phyloP scores from a whole-genome alignment of 2,329 filamentous ascomycete species.

The Ampelomyces quisqualis region DNA sequence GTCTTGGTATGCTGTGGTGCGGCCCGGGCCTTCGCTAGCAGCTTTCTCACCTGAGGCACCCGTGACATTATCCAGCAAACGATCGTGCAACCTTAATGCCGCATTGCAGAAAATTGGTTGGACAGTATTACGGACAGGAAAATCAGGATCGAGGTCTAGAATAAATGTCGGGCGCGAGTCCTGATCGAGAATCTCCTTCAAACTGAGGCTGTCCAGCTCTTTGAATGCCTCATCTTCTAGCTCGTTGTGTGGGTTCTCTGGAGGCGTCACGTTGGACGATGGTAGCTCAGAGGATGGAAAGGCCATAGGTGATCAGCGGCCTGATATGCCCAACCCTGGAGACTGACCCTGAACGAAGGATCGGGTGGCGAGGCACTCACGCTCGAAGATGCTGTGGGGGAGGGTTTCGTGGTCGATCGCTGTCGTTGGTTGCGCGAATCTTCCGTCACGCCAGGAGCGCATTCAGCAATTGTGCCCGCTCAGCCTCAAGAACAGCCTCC shows the following conservation, averaged over 20 bases:
- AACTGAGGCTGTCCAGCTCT: constrained; percentile 26
- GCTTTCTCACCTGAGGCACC: constrained; percentile 7
- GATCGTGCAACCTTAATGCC: constrained; percentile 31
- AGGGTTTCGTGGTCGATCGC: no score
- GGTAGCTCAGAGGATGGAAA: constrained; percentile 3
- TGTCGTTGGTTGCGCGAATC: no score
- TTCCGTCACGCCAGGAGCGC: no score
- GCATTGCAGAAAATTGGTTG: constrained; percentile 36
- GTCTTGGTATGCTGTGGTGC: constrained; percentile 32
- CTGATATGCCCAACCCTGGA: not conserved
- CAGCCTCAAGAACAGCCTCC: no score
- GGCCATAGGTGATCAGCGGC: constrained; percentile 6
- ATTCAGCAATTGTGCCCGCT: no score
- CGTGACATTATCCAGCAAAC: constrained; percentile 29
- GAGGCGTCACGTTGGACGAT: constrained; percentile 3
- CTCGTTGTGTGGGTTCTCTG: constrained; percentile 1
- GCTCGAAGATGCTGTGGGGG: no score
- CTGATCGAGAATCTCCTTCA: constrained; percentile 34
- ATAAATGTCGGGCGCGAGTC: constrained; percentile 38
- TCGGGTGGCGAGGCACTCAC: not conserved
- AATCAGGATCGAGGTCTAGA: constrained; percentile 35
- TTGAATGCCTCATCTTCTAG: constrained; percentile 19
- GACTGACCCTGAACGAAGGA: not conserved
- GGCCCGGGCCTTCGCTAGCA: not conserved
- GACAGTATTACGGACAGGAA: constrained; percentile 17